Conservation (phyloP, 257 asterid species). For the Rehmannia glutinosa region DNA sequence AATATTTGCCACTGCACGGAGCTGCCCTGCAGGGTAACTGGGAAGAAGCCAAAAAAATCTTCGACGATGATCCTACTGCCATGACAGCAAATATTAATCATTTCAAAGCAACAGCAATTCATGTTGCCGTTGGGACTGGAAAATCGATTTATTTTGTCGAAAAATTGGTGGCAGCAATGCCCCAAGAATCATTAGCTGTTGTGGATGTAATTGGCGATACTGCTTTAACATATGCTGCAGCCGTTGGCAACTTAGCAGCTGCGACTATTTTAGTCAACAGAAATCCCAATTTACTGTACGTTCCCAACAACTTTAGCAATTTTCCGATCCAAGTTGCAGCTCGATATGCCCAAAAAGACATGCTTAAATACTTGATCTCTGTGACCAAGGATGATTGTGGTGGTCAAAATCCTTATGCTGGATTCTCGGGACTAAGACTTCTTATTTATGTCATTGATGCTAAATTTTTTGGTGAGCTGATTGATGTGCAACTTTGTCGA, state of each 20-base stretch:
- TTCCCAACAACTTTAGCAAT: background rate
- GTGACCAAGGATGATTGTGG: no score
- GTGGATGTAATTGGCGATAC: background rate
- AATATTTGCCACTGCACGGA: background rate
- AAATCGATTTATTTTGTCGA: background rate
- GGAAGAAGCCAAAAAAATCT: background rate
- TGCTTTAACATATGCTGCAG: background rate
- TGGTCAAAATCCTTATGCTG: no score
- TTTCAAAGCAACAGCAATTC: background rate
- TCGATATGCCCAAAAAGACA: background rate
- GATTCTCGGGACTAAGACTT: no score
- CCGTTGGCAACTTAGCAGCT: background rate
- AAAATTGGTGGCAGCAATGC: background rate
- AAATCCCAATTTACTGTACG: background rate
- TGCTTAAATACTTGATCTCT: no score
- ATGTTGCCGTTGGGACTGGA: background rate
- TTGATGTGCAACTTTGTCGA: background rate
- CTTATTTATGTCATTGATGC: no score
- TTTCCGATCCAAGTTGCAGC: background rate
- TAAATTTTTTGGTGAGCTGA: no score
- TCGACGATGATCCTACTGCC: background rate
- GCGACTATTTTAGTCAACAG: background rate
- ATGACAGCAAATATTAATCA: background rate
- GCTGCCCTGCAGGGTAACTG: background rate
- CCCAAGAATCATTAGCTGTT: background rate